Base-by-base conservation (phyloP, 208 protist species). In the Wallacemonas sp. region DNA sequence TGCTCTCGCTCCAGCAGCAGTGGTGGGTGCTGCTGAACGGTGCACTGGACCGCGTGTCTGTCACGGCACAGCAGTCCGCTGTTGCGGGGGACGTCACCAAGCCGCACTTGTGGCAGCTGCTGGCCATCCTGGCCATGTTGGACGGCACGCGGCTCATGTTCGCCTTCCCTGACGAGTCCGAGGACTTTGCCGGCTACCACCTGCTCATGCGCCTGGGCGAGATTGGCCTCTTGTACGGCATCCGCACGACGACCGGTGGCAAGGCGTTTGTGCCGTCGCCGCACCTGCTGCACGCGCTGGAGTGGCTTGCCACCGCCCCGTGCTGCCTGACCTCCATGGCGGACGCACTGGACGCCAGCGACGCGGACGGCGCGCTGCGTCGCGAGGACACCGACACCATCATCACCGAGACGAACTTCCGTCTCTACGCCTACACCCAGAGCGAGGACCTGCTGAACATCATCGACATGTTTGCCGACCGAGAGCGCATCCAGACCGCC, bases 351-450 rank as follows among this genome's bases (percentile, higher is more conserved):
- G 39, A 3, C 18, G 57, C 3, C 14, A 20, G 0, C 11, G 57
- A 28, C 0, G 25, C 20, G 14, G 46, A 63, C 12, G 65, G 44
- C 10, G 59, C 54, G 14, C 52, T 93, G 28, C 86, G 89, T 10
- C 76, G 83, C 18, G 92, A 97, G 72, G 92, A 97, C 57, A 76
- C 79, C 16, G 92, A 97, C 71, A 93, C 87, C n/a, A 94, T 97
- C 65, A 89, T 97, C 49, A 95, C 92, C 20, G 89, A 97, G 63
- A 94, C 92, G 18, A 97, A 97, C 69, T 97, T 95, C 68, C 78
- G 92, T 2, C 81, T 97, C 18, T 97, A 94, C 75, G 92, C 86
- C 29, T 97, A 97, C 78, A 92, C 87, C 2, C 55, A 61, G 38
- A 90, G 90, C 65, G 44, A 65, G 23, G 86, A 92, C 23, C 69